phyloP scores from a whole-genome alignment of 331 rosid species.

The Rosa hybrid region DNA sequence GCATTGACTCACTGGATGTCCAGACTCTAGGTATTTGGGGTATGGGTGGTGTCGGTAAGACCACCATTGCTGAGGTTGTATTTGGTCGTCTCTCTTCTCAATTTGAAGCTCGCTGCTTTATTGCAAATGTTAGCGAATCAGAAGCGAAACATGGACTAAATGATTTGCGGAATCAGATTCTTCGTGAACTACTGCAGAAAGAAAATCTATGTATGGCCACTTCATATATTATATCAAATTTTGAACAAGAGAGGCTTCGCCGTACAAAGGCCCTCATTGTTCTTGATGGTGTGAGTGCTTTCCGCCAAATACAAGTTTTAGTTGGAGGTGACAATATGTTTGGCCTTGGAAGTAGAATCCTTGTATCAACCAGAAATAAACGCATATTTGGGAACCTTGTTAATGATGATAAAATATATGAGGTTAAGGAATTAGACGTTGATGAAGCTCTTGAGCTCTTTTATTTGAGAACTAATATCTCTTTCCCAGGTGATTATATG shows the following conservation, averaged over 20 bases:
- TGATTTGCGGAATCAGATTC: conserved; percentile 29
- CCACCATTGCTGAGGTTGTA: neutral
- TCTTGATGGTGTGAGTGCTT: conserved; percentile 44
- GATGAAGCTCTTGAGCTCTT: too few relatives aligned
- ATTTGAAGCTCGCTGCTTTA: too few relatives aligned
- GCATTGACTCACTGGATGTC: neutral
- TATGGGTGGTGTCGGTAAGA: neutral
- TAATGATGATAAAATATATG: too few relatives aligned
- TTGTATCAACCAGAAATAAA: conserved; percentile 19
- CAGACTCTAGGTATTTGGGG: neutral
- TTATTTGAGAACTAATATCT: neutral
- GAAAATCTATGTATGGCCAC: conserved; percentile 17
- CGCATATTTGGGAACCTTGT: too few relatives aligned
- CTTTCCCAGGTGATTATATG: neutral
- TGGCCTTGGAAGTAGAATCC: conserved; percentile 26
- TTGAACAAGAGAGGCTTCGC: conserved; percentile 13
- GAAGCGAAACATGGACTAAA: neutral
- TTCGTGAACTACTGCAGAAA: conserved; percentile 18
- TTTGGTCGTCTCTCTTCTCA: too few relatives aligned
- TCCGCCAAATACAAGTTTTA: conserved; percentile 15
- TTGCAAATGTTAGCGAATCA: neutral
- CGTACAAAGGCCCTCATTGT: conserved; percentile 37
- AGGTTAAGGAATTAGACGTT: too few relatives aligned
- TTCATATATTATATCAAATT: conserved; percentile 22
- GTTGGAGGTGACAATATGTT: conserved; percentile 25